Evolutionary conservation across 2,329 filamentous ascomycete species (phyloP).

Genomic region (Alternaria burnsii): DNA sequence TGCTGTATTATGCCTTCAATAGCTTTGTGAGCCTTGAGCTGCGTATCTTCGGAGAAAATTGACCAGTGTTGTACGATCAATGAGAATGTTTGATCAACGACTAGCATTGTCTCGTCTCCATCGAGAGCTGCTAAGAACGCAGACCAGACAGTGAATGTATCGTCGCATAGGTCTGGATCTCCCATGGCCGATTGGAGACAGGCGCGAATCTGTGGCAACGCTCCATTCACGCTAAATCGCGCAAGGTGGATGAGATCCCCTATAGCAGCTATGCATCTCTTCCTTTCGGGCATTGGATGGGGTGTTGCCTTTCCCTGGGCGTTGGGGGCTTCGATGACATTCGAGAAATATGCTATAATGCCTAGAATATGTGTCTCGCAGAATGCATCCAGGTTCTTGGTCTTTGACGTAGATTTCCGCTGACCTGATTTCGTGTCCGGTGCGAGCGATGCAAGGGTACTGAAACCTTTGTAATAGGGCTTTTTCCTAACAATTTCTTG

Average conservation of each 20-base stretch:
- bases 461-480: conserved; percentile 62
- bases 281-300: conserved; percentile 72
- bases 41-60: conserved; percentile 68
- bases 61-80: conserved; percentile 85
- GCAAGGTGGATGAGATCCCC: conserved; percentile 86
- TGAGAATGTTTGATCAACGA: conserved; percentile 90
- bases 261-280: conserved; percentile 80
- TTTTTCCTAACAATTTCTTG: conserved; percentile 62
- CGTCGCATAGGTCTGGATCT: conserved; percentile 75
- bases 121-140: conserved; percentile 75
- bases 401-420: conserved; percentile 56
- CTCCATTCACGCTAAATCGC: conserved; percentile 75
- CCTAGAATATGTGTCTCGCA: conserved; percentile 85
- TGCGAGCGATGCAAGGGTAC: conserved; percentile 55
- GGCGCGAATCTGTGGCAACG: conserved; percentile 93
- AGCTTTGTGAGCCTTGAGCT: conserved; percentile 67
- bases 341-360: conserved; percentile 82
- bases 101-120: conserved; percentile 77
- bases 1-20: conserved; percentile 72
- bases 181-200: conserved; percentile 86
- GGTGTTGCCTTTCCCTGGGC: conserved; percentile 50
- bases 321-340: conserved; percentile 75
- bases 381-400: conserved; percentile 73
- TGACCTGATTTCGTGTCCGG: conserved; percentile 57
- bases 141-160: conserved; percentile 85